Base-by-base conservation (phyloP, 441 rosid genomes). In the Macaranga tanarius region DNA sequence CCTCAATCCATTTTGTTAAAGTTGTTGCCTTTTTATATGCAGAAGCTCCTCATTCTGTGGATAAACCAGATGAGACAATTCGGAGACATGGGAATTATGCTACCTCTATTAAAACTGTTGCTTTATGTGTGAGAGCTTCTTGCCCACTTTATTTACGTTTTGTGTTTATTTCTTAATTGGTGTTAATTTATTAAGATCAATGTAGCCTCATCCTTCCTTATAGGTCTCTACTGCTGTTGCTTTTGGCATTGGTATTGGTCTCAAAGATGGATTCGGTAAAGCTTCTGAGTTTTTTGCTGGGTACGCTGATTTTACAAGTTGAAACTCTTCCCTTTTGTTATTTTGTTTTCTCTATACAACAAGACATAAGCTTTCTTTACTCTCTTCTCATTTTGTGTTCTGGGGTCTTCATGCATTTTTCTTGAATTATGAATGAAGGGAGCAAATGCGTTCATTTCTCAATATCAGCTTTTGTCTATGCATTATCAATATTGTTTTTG, bases 261-360 rank as follows among this genome's bases (percentile, higher is more conserved):
- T 92, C 65, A 85, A 82, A 73, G 96, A 89, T 19, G 97, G 95
- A 73, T 84, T 81, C 70, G 92, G 84, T 82, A 92, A 89, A 82
- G 98, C 95, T 2, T 86, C 97, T 0, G 97, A 94, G 81, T 94
- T 83, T 85, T 94, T 92, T 59, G 95, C 98, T 60, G 98, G 98
- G 98, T 92, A 81, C 40, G 83, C 47, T 10, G 31, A n/a, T 0
- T 6, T 22, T 28, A n/a, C n/a, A n/a, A n/a, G n/a, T n/a, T n/a
- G n/a, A n/a, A n/a, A n/a, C n/a, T n/a, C n/a, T n/a, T n/a, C n/a
- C n/a, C n/a, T n/a, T n/a, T n/a, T n/a, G n/a, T n/a, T n/a, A n/a
- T 66, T 58, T 23, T 65, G 8, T 16, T 8, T 48, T 15, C 52
- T 10, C 52, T 10, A 48, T 1, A 48, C 15, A 10, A 10, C 13